phyloP scores from a whole-genome alignment of 192 early-diverging fungal genomes.

The Umbelopsis sp. region DNA sequence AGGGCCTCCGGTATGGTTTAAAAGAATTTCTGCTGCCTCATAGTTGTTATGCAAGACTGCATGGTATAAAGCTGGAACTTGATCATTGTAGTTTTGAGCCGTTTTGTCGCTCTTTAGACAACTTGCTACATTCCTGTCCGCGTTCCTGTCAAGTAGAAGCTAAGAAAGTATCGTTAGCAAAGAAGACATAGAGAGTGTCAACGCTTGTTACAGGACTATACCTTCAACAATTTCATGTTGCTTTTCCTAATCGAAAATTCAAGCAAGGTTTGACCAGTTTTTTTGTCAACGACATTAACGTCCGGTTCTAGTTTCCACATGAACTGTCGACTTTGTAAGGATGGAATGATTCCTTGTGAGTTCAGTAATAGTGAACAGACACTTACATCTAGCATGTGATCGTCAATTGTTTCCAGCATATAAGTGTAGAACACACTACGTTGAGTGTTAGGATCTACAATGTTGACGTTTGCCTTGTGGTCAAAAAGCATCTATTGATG shows the following conservation, averaged over 20 bases:
- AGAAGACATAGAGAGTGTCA: not conserved
- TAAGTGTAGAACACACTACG: conserved; percentile 13
- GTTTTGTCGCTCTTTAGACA: conserved; percentile 10
- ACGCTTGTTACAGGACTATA: not conserved
- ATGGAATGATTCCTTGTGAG: not conserved
- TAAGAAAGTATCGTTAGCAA: not conserved
- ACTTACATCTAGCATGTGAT: conserved; percentile 3
- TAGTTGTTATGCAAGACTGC: conserved; percentile 34
- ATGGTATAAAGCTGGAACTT: conserved; percentile 42
- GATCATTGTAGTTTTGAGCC: conserved; percentile 18
- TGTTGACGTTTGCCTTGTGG: not conserved
- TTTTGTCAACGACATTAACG: conserved; percentile 37
- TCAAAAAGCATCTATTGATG: not conserved
- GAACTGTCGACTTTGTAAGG: not conserved
- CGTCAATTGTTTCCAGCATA: not conserved
- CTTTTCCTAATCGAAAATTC: conserved; percentile 43
- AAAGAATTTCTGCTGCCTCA: conserved; percentile 24
- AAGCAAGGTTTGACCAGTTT: conserved; percentile 39
- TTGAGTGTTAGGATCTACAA: not conserved
- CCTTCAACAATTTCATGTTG: conserved; percentile 34
- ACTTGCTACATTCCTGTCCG: conserved; percentile 41
- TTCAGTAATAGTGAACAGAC: not conserved
- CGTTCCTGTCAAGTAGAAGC: conserved; percentile 37
- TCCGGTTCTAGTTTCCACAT: conserved; percentile 34
- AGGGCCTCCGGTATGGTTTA: not conserved